Evolutionary conservation across 345 rosid genomes (phyloP).

Genomic region (Noccaea caerulescens): DNA sequence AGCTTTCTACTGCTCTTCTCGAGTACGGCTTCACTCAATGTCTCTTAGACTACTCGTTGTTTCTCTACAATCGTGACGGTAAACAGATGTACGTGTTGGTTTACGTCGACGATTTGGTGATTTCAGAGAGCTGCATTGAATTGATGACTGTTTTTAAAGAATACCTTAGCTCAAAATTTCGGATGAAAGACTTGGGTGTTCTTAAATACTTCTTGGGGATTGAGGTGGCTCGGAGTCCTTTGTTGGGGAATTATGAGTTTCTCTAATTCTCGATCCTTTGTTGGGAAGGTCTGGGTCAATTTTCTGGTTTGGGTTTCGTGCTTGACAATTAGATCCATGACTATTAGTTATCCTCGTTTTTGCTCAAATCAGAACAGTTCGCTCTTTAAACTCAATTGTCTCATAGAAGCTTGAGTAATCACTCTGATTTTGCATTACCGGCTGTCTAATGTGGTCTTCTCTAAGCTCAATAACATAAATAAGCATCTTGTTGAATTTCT

Average conservation of each 20-base stretch:
- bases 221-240: neutral
- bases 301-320: slow-evolving; percentile 6
- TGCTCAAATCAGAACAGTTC: slow-evolving; percentile 1
- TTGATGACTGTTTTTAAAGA: too few species aligned
- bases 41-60: too few species aligned
- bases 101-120: neutral
- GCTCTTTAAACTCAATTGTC: slow-evolving; percentile 6
- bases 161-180: neutral
- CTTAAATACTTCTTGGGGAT: neutral
- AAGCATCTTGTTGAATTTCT: slow-evolving; percentile 16
- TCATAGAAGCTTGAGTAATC: slow-evolving; percentile 18
- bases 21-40: neutral
- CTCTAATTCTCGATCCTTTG: slow-evolving; percentile 2
- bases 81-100: neutral
- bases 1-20: neutral
- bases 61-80: neutral
- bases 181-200: neutral
- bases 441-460: neutral
- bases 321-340: slow-evolving; percentile 31
- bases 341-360: slow-evolving; percentile 7
- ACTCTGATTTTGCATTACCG: slow-evolving; percentile 18
- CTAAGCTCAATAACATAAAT: slow-evolving; percentile 5
- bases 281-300: neutral
- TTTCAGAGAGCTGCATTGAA: neutral
- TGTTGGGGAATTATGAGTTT: slow-evolving; percentile 18